These are phyloP conservation scores for Penicillium parvum DNA, from an alignment of 495 filamentous ascomycete species.

Conservation along the genomic window DNA sequence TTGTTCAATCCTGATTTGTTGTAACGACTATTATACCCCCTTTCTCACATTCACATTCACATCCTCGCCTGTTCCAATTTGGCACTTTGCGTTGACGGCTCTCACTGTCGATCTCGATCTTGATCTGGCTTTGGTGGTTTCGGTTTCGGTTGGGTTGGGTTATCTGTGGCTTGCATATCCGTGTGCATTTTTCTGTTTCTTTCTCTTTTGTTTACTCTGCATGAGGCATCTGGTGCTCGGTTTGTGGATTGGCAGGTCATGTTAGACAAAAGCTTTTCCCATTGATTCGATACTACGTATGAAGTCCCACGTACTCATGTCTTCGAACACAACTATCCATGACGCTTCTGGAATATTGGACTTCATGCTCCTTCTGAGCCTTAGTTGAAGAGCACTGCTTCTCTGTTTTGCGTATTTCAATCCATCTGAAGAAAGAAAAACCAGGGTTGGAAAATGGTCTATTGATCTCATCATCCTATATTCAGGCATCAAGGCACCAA, in stretches of 20 bases:
- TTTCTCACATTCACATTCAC: conserved; percentile 4
- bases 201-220: neutral
- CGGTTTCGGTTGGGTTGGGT: conserved; percentile 4
- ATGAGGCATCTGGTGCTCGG: neutral
- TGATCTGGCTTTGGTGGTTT: conserved; percentile 4
- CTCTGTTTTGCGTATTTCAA: no score
- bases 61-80: conserved; percentile 7
- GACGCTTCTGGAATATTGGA: no score
- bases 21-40: conserved; percentile 30
- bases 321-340: no score
- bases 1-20: conserved; percentile 18
- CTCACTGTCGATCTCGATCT: conserved; percentile 4
- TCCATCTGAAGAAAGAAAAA: no score
- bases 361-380: no score
- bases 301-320: no score
- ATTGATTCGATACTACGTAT: conserved; percentile 1
- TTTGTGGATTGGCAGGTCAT: neutral
- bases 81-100: conserved; percentile 11
- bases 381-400: no score
- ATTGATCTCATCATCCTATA: neutral
- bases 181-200: conserved; percentile 1
- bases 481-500: neutral
- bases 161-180: conserved; percentile 4
- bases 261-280: conserved; percentile 7
- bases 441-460: no score